Conservation (phyloP, 257 asterid species). For the Prunella vulgaris region DNA sequence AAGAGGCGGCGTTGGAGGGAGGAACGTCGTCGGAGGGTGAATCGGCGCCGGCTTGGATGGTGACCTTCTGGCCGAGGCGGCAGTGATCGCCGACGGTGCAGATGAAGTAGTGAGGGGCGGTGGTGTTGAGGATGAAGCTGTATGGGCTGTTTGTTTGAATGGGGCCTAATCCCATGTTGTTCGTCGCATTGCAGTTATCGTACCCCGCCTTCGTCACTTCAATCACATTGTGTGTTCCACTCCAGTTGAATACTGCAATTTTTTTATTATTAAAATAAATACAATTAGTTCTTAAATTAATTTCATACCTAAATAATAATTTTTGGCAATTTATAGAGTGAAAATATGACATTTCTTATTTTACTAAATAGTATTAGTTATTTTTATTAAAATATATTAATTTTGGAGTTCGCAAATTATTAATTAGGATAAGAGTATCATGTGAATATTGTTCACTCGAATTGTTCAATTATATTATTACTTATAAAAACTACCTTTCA, state of each 20-base stretch:
- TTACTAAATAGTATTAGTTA: too few species aligned
- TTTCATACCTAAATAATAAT: too few species aligned
- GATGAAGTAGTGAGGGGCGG: slow-evolving; percentile 30
- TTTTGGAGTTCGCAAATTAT: too few species aligned
- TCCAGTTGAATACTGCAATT: slow-evolving; percentile 32
- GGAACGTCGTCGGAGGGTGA: not conserved
- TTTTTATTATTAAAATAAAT: not conserved
- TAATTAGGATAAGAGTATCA: too few species aligned
- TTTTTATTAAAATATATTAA: too few species aligned
- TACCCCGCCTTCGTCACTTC: slow-evolving; percentile 26
- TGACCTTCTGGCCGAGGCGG: slow-evolving; percentile 33
- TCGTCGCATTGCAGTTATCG: slow-evolving; percentile 26
- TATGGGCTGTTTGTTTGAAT: slow-evolving; percentile 27
- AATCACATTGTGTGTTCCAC: slow-evolving; percentile 26
- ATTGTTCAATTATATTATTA: too few species aligned
- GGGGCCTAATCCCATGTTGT: not conserved
- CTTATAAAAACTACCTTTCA: too few species aligned
- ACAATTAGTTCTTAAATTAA: not conserved
- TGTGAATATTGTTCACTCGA: too few species aligned
- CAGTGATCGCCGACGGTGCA: slow-evolving; percentile 38
- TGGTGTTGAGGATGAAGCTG: slow-evolving; percentile 17
- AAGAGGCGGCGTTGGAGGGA: slow-evolving; percentile 15
- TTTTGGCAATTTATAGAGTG: too few species aligned
- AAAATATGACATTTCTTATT: too few species aligned
- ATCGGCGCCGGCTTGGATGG: slow-evolving; percentile 12